A percentile compares a stretch with the other conserved stretches of the same genome.
These are phyloP conservation scores for Amaranthus tricolor DNA, from an alignment of 179 eudicot species.

Conservation along the genomic window DNA sequence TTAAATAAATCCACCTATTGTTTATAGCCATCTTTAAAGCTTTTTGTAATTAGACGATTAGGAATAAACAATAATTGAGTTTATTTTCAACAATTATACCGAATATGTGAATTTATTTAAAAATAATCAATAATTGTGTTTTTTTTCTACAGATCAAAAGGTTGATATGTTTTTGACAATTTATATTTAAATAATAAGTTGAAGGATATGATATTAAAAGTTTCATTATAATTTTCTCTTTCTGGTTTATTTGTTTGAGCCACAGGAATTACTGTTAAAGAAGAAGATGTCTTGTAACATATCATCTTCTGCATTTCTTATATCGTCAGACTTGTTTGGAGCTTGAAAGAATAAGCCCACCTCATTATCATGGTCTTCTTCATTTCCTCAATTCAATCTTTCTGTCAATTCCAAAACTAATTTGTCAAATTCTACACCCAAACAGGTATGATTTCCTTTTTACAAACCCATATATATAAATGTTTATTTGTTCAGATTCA, in stretches of 20 bases:
- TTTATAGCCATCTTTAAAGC: no score
- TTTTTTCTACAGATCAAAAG: no score
- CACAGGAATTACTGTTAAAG: constrained; percentile 3
- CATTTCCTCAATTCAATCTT: constrained; percentile 45
- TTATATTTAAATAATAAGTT: no score
- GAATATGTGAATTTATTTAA: no score
- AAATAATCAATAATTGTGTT: no score
- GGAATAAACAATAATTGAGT: no score
- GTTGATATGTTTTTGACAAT: no score
- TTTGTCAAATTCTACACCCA: constrained; percentile 26
- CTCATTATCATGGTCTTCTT: constrained; percentile 63
- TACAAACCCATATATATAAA: not conserved
- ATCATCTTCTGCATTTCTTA: constrained; percentile 29
- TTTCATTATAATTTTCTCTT: no score
- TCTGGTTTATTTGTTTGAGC: constrained; percentile 9
- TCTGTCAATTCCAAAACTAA: constrained; percentile 31
- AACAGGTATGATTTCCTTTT: constrained; percentile 39
- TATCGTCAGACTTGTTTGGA: constrained; percentile 34
- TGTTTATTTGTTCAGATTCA: not conserved
- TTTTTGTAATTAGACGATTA: no score
- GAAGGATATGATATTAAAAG: no score
- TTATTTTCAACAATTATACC: no score
- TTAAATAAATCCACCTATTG: no score
- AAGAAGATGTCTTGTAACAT: constrained; percentile 29
- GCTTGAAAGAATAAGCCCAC: constrained; percentile 31